Evolutionary conservation across 2,329 filamentous ascomycete genomes (phyloP).

Genomic region (Chrysosphaeria jannelii): DNA sequence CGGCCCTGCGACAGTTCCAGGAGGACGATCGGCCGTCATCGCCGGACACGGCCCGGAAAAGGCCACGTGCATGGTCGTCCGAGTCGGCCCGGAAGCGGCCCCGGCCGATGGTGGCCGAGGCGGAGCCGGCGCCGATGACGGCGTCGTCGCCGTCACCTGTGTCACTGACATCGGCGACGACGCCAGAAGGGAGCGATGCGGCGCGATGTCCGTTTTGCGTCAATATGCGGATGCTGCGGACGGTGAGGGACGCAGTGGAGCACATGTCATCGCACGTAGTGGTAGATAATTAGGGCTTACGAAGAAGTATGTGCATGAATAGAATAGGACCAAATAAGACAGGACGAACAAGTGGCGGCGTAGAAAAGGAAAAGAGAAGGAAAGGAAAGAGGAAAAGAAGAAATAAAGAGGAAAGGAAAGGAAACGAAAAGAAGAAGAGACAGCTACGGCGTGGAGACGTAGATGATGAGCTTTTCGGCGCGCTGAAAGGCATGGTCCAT

Average conservation of each 20-base stretch:
- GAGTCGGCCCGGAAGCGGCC: no score
- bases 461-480: constrained; percentile 67
- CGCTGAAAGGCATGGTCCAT: constrained; percentile 50
- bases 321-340: background rate
- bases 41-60: no score
- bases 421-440: background rate
- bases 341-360: background rate
- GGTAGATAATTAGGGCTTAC: background rate
- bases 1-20: constrained; percentile 25
- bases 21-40: no score
- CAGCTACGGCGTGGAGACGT: constrained; percentile 23
- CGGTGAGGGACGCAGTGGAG: constrained; percentile 29
- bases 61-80: no score
- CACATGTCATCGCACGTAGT: constrained; percentile 31
- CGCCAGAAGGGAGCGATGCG: constrained; percentile 13
- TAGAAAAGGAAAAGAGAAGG: constrained; percentile 2
- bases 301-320: background rate
- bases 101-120: constrained; percentile 19
- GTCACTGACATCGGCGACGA: background rate
- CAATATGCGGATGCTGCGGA: constrained; percentile 27
- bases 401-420: background rate
- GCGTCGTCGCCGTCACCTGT: constrained; percentile 10
- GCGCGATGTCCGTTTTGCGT: constrained; percentile 29
- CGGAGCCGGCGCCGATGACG: constrained; percentile 20
- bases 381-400: constrained; percentile 1